Base-by-base conservation (phyloP, 805 yeast species). In the Starmerella cellae region DNA sequence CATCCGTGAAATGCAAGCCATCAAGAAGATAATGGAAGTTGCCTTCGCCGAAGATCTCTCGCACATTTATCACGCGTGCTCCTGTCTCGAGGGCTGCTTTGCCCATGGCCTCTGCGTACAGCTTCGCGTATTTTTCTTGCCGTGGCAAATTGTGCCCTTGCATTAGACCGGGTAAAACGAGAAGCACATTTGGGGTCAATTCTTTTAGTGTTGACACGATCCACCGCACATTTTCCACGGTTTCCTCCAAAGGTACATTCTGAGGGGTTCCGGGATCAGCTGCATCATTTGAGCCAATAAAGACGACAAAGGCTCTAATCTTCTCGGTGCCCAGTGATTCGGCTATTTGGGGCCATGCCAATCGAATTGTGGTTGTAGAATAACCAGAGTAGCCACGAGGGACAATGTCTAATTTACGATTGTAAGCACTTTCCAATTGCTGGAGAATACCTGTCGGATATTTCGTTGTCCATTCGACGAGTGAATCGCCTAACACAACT, bases 201-300 rank as follows among this genome's bases (percentile, higher is more conserved):
- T 54, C 56, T 19, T 55, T 48, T 24, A 71, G 65, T 45, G 65
- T 48, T 5, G 61, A 48, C 11, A 75, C 62, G 52, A 82, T 47
- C 9, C 46, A 41, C 22, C 49, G 53, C 47, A 71, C 62, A 53
- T 84, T 84, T 14, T 56, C 60, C 18, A 58, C 44, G 55, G 61
- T 82, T 43, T 68, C 62, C 0, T 59, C 69, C 3, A 78, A 17
- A 1, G 73, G 71, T 10, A 82, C 82, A 19, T 61, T 60, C 49
- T 71, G 75, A 3, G 56, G 53, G 11, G 41, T 40, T 3, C 69
- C 69, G 1, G 56, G 64, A 8, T 62, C 49, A 3, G 71, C 67
- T 0, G 79, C 68, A 58, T 85, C 96, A 55, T 85, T 85, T 13
- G 94, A 72, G 3, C 95, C 95, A 52, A 82, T 75, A 56, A 80